Percentiles rank a stretch among this genome's conserved stretches.
These are phyloP conservation scores for Amanita brunnescens DNA, from an alignment of 768 basidiomycete genomes.

Conservation along the genomic window DNA sequence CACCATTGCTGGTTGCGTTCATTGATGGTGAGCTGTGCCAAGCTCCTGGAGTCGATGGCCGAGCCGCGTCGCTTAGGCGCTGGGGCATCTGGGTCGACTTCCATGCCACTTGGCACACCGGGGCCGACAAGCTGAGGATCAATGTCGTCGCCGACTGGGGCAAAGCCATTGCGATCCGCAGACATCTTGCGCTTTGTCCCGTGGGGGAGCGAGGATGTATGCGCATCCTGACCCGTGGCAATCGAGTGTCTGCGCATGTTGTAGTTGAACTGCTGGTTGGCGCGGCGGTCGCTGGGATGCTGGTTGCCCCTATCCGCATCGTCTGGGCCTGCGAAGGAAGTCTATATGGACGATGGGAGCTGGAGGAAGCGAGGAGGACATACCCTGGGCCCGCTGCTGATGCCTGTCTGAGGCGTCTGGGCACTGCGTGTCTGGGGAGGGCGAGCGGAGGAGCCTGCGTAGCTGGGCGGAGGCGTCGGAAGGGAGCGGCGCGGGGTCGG, in stretches of 20 bases:
- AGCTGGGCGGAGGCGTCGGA: slow-evolving; percentile 35
- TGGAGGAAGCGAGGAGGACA: background rate
- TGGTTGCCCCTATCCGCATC: slow-evolving; percentile 27
- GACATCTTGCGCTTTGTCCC: slow-evolving; percentile 85
- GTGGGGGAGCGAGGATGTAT: slow-evolving; percentile 37
- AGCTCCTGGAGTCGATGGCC: slow-evolving; percentile 66
- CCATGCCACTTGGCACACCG: slow-evolving; percentile 54
- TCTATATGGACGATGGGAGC: no score
- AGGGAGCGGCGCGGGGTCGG: slow-evolving; percentile 46
- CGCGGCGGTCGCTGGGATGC: slow-evolving; percentile 17
- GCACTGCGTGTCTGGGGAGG: slow-evolving; percentile 37
- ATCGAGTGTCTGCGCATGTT: slow-evolving; percentile 68
- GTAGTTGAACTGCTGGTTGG: slow-evolving; percentile 51
- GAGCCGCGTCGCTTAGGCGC: slow-evolving; percentile 81
- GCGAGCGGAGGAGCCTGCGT: slow-evolving; percentile 52
- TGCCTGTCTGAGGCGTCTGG: slow-evolving; percentile 14
- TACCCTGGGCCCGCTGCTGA: background rate
- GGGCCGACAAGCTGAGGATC: slow-evolving; percentile 63
- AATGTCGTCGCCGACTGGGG: slow-evolving; percentile 51
- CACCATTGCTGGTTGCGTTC: slow-evolving; percentile 59
- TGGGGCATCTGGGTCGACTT: slow-evolving; percentile 52
- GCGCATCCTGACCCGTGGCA: slow-evolving; percentile 45
- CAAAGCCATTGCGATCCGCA: slow-evolving; percentile 44
- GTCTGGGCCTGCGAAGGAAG: slow-evolving; percentile 19
- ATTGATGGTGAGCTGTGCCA: slow-evolving; percentile 67